Base-by-base conservation (phyloP, 192 early-diverging fungal genomes). In the Phycomyces blakesleeanus region DNA sequence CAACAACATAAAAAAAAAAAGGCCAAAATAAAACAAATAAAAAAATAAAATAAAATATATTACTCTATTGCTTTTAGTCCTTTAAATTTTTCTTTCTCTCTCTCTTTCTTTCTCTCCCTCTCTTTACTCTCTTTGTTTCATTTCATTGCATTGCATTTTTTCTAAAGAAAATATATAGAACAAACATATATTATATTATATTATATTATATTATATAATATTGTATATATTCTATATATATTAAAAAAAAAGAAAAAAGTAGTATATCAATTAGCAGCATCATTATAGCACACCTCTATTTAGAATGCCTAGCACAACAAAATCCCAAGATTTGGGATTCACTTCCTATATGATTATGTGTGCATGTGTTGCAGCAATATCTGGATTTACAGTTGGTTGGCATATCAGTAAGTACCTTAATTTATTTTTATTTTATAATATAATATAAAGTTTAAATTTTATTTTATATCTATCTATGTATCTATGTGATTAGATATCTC, bases 321-420 rank as follows among this genome's bases (percentile, higher is more conserved):
- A 64, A 60, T 59, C 57, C 55, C 57, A 54, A 39, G 56, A 65
- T 40, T 1, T 65, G 49, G 54, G 64, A 41, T 72, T 72, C 42
- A 58, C 70, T 7, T 0, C 54, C 5, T 72, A 72, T 29, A 66
- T 66, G 54, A 66, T 63, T 7, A 5, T 18, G 0, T 72, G 70
- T 61, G 70, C 64, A 14, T 10, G 49, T 22, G 50, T 72, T 34
- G 70, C 70, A 16, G 70, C 70, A 29, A 51, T 72, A 12, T 72
- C 70, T 18, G 70, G 70, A 24, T 66, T 72, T 44, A 60, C 66
- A 9, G 64, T 72, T 10, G 70, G 70, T 21, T 72, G 70, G 70
- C 54, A 55, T 22, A 72, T 72, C 18, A 51, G 69, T 71, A 71
- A 34, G 63, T 55, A 7, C 5, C 3, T 14, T 37, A 38, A 47